phyloP scores from a whole-genome alignment of 768 basidiomycete genomes.

The Amanita pallidorosea region DNA sequence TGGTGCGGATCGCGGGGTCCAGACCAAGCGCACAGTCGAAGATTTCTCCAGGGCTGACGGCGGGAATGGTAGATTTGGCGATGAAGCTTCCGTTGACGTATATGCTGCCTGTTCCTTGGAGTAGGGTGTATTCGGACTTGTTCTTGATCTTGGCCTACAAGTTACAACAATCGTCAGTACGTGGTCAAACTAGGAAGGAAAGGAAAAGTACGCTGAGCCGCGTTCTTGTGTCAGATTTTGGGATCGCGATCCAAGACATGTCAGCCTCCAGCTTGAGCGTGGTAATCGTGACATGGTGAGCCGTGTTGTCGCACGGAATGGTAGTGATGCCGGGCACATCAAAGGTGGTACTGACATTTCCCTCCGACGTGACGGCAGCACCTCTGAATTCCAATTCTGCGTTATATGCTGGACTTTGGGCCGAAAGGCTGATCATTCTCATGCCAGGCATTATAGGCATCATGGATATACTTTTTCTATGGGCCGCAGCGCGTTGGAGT shows the following conservation, averaged over 20 bases:
- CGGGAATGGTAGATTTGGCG: constrained; percentile 20
- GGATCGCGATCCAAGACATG: constrained; percentile 26
- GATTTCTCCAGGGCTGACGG: constrained; percentile 25
- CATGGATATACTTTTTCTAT: neutral
- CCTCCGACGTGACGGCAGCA: constrained; percentile 14
- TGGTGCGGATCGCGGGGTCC: constrained; percentile 27
- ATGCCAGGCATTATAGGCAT: too few species aligned
- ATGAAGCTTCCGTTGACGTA: constrained; percentile 34
- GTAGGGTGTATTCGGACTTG: constrained; percentile 26
- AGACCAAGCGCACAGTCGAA: constrained; percentile 30
- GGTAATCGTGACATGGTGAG: constrained; percentile 23
- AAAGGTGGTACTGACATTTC: constrained; percentile 18
- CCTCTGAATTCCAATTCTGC: neutral
- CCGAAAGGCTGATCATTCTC: too few species aligned
- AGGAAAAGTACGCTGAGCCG: constrained; percentile 18
- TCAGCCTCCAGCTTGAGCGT: constrained; percentile 19
- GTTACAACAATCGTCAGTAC: neutral
- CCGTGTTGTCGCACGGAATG: constrained; percentile 19
- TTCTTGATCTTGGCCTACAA: constrained; percentile 27
- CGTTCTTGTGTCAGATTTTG: constrained; percentile 21
- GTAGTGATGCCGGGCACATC: constrained; percentile 21
- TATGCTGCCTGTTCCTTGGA: constrained; percentile 24
- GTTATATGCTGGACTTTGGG: too few species aligned
- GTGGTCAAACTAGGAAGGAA: neutral
- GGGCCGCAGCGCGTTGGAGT: too few species aligned